Conservation (phyloP, 805 yeast species). For the Debaryomyces castellii region DNA sequence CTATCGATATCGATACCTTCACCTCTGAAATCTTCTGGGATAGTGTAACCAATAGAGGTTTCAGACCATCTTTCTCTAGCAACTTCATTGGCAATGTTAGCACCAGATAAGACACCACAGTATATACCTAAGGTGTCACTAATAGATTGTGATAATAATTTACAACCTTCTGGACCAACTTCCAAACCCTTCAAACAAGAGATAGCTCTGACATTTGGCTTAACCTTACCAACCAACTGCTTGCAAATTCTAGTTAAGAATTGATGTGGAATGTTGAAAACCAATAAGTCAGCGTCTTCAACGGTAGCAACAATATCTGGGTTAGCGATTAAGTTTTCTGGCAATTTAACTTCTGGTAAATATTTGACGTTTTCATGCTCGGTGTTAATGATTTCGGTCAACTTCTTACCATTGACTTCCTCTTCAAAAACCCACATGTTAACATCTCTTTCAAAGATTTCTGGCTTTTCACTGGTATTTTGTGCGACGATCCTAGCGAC, state of each 20-base stretch:
- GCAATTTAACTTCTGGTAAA: slow-evolving; percentile 42
- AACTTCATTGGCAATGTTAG: slow-evolving; percentile 47
- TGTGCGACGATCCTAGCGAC: slow-evolving; percentile 47
- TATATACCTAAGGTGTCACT: slow-evolving; percentile 43
- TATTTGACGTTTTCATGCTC: slow-evolving; percentile 46
- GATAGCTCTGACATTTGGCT: slow-evolving; percentile 40
- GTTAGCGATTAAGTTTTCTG: slow-evolving; percentile 39
- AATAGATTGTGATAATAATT: slow-evolving; percentile 43
- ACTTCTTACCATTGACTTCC: slow-evolving; percentile 37
- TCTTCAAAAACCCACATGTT: slow-evolving; percentile 50
- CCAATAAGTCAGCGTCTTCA: slow-evolving; percentile 41
- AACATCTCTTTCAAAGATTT: slow-evolving; percentile 35
- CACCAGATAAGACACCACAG: slow-evolving; percentile 50
- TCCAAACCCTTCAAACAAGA: slow-evolving; percentile 48
- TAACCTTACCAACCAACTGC: slow-evolving; percentile 39
- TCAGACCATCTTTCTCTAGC: slow-evolving; percentile 49
- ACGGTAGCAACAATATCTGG: slow-evolving; percentile 40
- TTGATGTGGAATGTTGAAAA: slow-evolving; percentile 48
- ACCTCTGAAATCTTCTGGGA: slow-evolving; percentile 40
- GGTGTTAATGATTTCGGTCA: slow-evolving; percentile 43
- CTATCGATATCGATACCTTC: slow-evolving; percentile 42
- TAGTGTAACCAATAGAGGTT: slow-evolving; percentile 43
- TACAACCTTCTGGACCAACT: slow-evolving; percentile 43
- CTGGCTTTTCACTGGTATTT: slow-evolving; percentile 39
- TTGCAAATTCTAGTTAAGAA: slow-evolving; percentile 39